phyloP scores from a whole-genome alignment of 805 yeast genomes.

The Metschnikowia corniflorae region DNA sequence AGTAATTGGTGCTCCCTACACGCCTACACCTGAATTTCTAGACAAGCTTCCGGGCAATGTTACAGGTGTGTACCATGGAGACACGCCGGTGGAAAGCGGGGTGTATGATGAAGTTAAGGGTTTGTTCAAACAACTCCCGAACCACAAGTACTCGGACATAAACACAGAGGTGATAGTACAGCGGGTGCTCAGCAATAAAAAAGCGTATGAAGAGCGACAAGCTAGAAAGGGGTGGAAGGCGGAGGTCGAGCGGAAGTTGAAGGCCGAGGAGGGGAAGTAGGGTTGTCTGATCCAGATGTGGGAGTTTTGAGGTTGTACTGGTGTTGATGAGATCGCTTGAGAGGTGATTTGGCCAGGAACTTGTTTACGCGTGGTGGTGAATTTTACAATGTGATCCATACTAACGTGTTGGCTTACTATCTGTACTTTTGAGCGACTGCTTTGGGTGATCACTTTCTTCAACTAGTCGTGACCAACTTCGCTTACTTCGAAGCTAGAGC shows the following conservation, averaged over 20 bases:
- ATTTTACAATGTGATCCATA: too few relatives aligned
- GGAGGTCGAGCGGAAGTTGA: conserved; percentile 37
- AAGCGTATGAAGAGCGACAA: conserved; percentile 82
- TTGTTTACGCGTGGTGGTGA: too few relatives aligned
- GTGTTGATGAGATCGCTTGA: too few relatives aligned
- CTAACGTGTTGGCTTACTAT: too few relatives aligned
- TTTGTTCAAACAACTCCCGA: conserved; percentile 41
- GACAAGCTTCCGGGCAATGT: conserved; percentile 36
- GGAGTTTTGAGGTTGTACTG: too few relatives aligned
- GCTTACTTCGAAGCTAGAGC: too few relatives aligned
- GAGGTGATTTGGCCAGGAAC: too few relatives aligned
- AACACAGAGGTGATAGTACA: conserved; percentile 68
- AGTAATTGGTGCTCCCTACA: conserved; percentile 64
- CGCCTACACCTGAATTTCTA: conserved; percentile 42
- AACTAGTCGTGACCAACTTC: too few relatives aligned
- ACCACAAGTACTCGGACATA: conserved; percentile 61
- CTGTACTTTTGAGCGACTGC: too few relatives aligned
- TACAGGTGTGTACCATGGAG: conserved; percentile 53
- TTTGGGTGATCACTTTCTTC: too few relatives aligned
- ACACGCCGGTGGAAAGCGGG: conserved; percentile 37
- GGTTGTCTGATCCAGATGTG: too few relatives aligned
- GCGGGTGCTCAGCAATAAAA: conserved; percentile 66
- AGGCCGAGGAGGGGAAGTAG: conserved; percentile 20
- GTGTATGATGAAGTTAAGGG: conserved; percentile 36
- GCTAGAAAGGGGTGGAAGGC: conserved; percentile 80